Percentiles rank a stretch among this genome's conserved stretches.
Evolutionary conservation across 768 basidiomycete species (phyloP).

Genomic region (Hypsizygus marmoreus): DNA sequence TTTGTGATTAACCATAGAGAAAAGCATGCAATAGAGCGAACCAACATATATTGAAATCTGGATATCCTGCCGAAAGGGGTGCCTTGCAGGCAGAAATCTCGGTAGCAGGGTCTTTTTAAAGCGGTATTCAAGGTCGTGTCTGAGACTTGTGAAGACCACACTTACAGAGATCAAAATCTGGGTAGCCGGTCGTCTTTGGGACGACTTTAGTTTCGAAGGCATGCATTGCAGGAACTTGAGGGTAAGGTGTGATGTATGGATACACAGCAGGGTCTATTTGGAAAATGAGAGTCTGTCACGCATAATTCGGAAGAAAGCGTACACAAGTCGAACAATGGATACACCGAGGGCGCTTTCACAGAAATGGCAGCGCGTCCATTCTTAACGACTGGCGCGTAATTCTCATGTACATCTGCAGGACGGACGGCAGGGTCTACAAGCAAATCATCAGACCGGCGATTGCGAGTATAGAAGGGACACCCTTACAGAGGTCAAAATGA

Average conservation of each 20-base stretch:
- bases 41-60: constrained; percentile 10
- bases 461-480: not conserved
- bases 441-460: not conserved
- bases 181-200: constrained; percentile 12
- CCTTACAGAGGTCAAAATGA: constrained; percentile 35
- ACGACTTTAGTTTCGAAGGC: not conserved
- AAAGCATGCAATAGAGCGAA: not conserved
- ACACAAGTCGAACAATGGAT: constrained; percentile 21
- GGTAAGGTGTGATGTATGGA: constrained; percentile 6
- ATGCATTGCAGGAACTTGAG: not conserved
- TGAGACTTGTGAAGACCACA: too few relatives aligned
- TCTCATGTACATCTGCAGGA: constrained; percentile 36
- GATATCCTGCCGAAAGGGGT: constrained; percentile 3
- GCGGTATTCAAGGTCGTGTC: too few relatives aligned
- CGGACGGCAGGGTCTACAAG: constrained; percentile 28
- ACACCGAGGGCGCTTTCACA: not conserved
- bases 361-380: not conserved
- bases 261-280: constrained; percentile 18
- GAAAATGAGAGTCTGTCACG: not conserved
- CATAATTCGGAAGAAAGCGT: not conserved
- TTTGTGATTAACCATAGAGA: not conserved
- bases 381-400: constrained; percentile 31
- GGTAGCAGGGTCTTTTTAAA: constrained; percentile 6
- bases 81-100: too few relatives aligned
- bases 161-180: constrained; percentile 35